A percentile compares a stretch with the other conserved stretches of the same genome.
These are phyloP conservation scores for Paramecium tetraurelia DNA, from an alignment of 73 alveolate species.

Conservation along the genomic window DNA sequence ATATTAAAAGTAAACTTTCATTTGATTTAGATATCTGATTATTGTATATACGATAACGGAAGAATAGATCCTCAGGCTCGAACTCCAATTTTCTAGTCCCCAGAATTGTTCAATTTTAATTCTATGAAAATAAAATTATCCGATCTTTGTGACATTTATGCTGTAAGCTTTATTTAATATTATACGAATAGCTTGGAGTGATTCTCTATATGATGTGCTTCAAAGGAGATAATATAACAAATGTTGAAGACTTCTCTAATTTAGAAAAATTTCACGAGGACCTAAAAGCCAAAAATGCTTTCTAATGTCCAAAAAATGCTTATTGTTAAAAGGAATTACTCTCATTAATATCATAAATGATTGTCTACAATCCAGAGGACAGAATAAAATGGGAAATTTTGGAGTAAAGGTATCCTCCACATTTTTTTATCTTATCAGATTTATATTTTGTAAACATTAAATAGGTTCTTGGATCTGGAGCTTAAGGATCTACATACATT, in stretches of 20 bases:
- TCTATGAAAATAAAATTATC: background rate
- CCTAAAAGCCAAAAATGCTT: background rate
- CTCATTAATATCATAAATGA: background rate
- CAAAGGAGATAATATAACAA: background rate
- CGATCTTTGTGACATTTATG: background rate
- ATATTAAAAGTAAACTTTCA: background rate
- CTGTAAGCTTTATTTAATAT: background rate
- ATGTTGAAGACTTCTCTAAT: background rate
- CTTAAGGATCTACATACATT: background rate
- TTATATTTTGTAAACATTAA: background rate
- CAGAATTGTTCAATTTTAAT: background rate
- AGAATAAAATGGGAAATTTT: background rate
- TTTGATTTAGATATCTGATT: background rate
- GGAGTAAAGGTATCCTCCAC: background rate
- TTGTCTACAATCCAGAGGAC: background rate
- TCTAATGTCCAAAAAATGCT: background rate
- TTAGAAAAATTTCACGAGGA: background rate
- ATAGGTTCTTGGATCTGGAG: background rate
- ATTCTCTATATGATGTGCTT: background rate
- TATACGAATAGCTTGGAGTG: background rate
- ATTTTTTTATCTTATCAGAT: background rate
- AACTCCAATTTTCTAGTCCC: background rate
- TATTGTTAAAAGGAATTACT: background rate
- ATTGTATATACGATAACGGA: background rate
- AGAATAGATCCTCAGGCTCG: background rate